These are phyloP conservation scores for Diaporthe sp. DNA, from an alignment of 2,329 filamentous ascomycete genomes.

Conservation along the genomic window DNA sequence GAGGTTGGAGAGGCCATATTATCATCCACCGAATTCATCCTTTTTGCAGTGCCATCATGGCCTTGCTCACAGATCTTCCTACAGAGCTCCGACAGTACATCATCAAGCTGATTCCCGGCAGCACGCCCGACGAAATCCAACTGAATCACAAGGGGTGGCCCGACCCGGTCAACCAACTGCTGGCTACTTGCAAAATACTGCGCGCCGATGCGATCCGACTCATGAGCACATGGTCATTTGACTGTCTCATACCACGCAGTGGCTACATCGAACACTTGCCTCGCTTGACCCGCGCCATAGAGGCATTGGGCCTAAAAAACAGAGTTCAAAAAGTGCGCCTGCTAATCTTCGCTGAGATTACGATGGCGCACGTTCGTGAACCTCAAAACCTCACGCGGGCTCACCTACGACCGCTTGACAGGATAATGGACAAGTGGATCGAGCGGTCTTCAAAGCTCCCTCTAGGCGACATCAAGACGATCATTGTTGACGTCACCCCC, in stretches of 20 bases:
- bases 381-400: not conserved
- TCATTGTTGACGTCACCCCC: not conserved
- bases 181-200: not conserved
- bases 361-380: not conserved
- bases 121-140: not conserved
- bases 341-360: not conserved
- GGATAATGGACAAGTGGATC: not conserved
- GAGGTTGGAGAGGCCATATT: too few species aligned
- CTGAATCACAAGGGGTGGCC: not conserved
- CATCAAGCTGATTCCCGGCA: not conserved
- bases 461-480: not conserved
- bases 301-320: not conserved
- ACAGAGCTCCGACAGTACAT: not conserved
- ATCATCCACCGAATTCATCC: too few species aligned
- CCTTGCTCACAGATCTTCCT: not conserved
- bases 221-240: not conserved
- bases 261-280: not conserved
- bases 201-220: not conserved
- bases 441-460: not conserved
- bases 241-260: not conserved
- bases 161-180: not conserved
- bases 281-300: not conserved
- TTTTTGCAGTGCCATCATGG: too few species aligned
- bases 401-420: not conserved
- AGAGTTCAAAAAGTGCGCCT: not conserved